Evolutionary conservation across 208 protist species (phyloP), one percentile per base, ranked within the genome.

Genomic region (Acanthamoeba polyphaga): DNA sequence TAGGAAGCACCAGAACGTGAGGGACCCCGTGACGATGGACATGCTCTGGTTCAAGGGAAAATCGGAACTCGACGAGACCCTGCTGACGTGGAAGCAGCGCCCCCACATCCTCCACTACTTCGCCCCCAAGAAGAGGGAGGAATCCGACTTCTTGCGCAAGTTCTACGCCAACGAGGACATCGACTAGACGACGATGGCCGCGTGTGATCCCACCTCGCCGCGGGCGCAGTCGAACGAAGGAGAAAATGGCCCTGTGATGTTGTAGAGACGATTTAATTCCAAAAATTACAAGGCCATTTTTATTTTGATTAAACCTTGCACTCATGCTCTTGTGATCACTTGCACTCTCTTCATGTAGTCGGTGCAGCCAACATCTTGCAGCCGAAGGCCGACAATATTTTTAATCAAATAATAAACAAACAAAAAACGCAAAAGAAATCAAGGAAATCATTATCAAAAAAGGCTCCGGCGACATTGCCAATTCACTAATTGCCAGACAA

Each of bases 1-100:
- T 53, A 74, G 88, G 32, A 93, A 93, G 66, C 88, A 93, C 51
- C 88, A 93, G n/a, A n/a, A 76, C 22, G 88, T 93, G 88, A 15
- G 64, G 15, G 88, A 93, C 38, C 62, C 88, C n/a, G 64, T 76
- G 29, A 93, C 32, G 24, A 80, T 93, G 55, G 88, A 93, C 88
- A 68, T 68, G 62, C 64, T 93, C 27, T 68, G 38, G 34, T 93
- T 93, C 38, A 93, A 93, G 66, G 88, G 60, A 34, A 76, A 68
- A 38, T 34, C 38, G 27, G 88, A 93, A 49, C 88, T 93, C 24
- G 88, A 93, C 62, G 88, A 93, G 66, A 60, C 66, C 17, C 38
- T 78, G 17, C 12, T 51, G 88, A 46, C 32, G 24, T 93, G 88
- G 88, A 93, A 93, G 51, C 62, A 78, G 64, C 58, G 88, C 43